These are phyloP conservation scores for Pseudoturritis turrita DNA, from an alignment of 345 rosid species.

Conservation along the genomic window DNA sequence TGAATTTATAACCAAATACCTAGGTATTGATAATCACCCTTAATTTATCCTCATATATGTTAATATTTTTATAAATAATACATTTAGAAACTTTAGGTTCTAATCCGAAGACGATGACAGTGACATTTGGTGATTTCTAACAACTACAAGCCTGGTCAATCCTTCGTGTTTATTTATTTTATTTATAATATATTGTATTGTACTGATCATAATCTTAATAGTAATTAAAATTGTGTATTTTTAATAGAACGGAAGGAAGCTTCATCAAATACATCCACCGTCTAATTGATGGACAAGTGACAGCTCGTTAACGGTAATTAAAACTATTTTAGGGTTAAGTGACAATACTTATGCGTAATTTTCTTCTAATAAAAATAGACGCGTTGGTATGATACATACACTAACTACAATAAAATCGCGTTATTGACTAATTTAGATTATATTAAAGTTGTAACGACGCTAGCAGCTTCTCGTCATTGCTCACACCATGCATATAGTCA, in stretches of 20 bases:
- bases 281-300: background rate
- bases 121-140: background rate
- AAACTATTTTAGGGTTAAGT: background rate
- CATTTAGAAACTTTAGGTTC: background rate
- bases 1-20: background rate
- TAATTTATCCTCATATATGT: background rate
- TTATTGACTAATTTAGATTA: background rate
- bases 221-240: background rate
- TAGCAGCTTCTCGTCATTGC: slow-evolving; percentile 10
- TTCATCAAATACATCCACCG: background rate
- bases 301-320: background rate
- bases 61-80: background rate
- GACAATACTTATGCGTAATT: background rate
- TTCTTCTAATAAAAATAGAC: background rate
- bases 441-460: background rate
- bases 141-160: background rate
- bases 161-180: background rate
- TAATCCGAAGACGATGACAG: background rate
- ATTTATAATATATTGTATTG: no score
- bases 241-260: background rate
- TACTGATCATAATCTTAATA: background rate
- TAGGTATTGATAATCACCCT: no score
- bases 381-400: background rate
- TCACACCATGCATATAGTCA: background rate
- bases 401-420: background rate